Percentiles rank a stretch among this genome's conserved stretches.
Conservation (phyloP, 2,329 filamentous ascomycete species). For the Trematosphaeria pertusa region DNA sequence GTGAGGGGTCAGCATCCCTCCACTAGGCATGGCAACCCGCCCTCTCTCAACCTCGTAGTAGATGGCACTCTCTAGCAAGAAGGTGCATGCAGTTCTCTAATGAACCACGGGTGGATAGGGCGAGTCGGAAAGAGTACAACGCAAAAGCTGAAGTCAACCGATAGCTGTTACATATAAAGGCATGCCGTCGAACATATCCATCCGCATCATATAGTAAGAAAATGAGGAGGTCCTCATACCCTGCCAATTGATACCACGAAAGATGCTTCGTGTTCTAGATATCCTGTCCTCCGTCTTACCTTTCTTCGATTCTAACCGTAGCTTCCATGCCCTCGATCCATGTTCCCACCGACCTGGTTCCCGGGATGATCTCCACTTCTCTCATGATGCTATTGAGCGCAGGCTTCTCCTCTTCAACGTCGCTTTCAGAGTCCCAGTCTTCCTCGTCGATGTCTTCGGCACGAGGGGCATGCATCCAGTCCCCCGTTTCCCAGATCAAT, state of each 20-base stretch:
- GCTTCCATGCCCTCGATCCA: slow-evolving; percentile 78
- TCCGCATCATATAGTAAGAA: too few species aligned
- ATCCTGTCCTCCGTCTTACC: neutral
- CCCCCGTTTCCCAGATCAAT: slow-evolving; percentile 87
- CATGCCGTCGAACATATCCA: too few species aligned
- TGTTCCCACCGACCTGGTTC: slow-evolving; percentile 81
- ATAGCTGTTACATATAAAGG: too few species aligned
- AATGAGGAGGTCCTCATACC: too few species aligned
- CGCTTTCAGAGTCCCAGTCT: slow-evolving; percentile 53
- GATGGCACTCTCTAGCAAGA: too few species aligned
- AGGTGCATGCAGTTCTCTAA: too few species aligned
- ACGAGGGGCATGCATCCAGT: slow-evolving; percentile 78
- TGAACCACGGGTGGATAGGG: too few species aligned
- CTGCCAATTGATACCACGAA: neutral
- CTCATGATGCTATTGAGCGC: slow-evolving; percentile 76
- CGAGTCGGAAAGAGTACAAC: too few species aligned
- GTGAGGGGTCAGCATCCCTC: too few species aligned
- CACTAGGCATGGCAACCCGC: too few species aligned
- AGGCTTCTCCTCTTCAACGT: slow-evolving; percentile 58
- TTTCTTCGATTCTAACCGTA: slow-evolving; percentile 71
- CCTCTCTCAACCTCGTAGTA: too few species aligned
- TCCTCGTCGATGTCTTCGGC: slow-evolving; percentile 64
- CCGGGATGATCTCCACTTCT: slow-evolving; percentile 80
- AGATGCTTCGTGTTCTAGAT: neutral
- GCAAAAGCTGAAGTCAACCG: too few species aligned